phyloP scores from a whole-genome alignment of 202 grass and related monocot genomes.

The Carex sylvatica region DNA sequence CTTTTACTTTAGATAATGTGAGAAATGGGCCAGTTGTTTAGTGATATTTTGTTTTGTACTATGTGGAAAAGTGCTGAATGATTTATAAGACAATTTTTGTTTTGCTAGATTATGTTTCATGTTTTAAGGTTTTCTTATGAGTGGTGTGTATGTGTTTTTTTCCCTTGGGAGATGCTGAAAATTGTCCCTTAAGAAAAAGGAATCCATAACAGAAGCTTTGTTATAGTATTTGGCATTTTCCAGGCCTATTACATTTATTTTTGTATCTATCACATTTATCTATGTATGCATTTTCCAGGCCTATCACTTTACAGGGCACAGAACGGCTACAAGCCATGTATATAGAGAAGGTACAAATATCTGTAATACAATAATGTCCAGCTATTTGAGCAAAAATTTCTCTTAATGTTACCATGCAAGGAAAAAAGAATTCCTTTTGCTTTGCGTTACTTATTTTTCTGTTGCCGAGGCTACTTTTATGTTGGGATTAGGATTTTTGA shows the following conservation, averaged over 20 bases:
- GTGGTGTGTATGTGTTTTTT: not conserved
- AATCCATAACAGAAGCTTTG: not conserved
- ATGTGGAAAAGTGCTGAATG: not conserved
- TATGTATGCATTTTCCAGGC: slow-evolving; percentile 36
- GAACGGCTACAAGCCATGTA: slow-evolving; percentile 49
- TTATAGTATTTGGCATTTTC: slow-evolving; percentile 1
- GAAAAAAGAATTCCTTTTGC: not conserved
- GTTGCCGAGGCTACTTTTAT: not conserved
- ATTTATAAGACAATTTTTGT: not conserved
- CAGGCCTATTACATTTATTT: slow-evolving; percentile 36
- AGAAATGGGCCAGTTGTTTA: not conserved
- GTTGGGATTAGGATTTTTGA: slow-evolving; percentile 3
- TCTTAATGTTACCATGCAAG: not conserved
- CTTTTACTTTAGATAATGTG: not conserved
- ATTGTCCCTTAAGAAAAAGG: not conserved
- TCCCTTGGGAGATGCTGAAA: not conserved
- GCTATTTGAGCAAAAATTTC: slow-evolving; percentile 14
- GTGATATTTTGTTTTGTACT: not conserved
- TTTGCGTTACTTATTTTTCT: not conserved
- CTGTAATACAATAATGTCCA: not conserved
- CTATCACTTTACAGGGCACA: slow-evolving; percentile 46
- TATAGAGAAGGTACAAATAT: slow-evolving; percentile 62
- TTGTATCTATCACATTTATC: not conserved
- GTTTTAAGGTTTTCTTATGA: not conserved
- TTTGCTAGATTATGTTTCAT: not conserved